Base-by-base conservation (phyloP, 805 yeast genomes). In the Saturnispora kantuleensis region DNA sequence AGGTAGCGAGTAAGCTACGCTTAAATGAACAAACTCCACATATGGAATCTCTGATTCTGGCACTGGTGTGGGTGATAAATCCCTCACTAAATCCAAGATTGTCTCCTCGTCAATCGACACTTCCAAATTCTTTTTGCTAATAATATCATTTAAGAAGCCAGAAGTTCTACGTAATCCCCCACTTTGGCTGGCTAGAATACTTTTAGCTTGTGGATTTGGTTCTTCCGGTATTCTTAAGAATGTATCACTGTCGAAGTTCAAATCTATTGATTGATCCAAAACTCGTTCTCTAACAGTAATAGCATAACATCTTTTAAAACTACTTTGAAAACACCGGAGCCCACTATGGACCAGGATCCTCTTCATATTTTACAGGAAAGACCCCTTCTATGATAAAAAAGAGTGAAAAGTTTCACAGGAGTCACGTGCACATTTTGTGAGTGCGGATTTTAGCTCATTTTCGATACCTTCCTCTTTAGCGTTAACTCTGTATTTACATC, bases 71-170 rank as follows among this genome's bases (percentile, higher is more conserved):
- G 47, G 35, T 2, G 60, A 48, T 10, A 58, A 41, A 32, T 47
- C 41, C 18, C 42, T 49, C n/a, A 59, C 39, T n/a, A 52, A 41
- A 28, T 55, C 54, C n/a, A 59, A 34, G 37, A 59, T 50, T 1
- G 50, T 47, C 4, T 47, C 52, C 36, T 55, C 43, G 35, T 51
- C 49, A n/a, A 49, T 41, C 8, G 46, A 38, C 15, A 33, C 30
- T 26, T 37, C 45, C 28, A 42, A 15, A 26, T 37, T 37, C 29
- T 37, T 42, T 6, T 31, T 17, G 6, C 34, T 35, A 4, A 42
- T 29, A n/a, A 42, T 42, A 15, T 31, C 18, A 10, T 37, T 30
- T 10, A 42, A 32, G 0, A 28, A 26, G 6, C 36, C 34, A 1
- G 17, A 18, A n/a, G 45, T 42, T 31, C 45, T 36, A 9, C 45